A percentile compares a stretch with the other conserved stretches of the same genome.
Conservation (phyloP, 2,329 filamentous ascomycete genomes). For the Fusarium irregulare region DNA sequence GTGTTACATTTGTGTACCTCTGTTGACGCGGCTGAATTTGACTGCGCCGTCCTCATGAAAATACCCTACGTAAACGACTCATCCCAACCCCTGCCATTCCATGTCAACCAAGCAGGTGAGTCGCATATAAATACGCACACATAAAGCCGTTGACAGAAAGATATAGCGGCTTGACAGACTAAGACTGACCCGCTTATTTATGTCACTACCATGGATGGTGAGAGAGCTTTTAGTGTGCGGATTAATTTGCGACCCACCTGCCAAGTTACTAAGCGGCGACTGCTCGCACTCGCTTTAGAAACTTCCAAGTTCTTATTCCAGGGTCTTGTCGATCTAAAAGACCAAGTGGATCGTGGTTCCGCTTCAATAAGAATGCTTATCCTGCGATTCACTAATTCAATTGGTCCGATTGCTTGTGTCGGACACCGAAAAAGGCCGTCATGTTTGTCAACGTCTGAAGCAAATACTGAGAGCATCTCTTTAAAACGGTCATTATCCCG, state of each 20-base stretch:
- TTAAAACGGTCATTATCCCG: background rate
- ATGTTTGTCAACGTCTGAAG: background rate
- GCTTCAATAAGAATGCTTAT: constrained; percentile 1
- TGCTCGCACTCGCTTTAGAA: background rate
- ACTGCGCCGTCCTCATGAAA: background rate
- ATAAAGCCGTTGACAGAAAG: too few species aligned
- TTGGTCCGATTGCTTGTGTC: constrained; percentile 2
- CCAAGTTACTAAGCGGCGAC: constrained; percentile 14
- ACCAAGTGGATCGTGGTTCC: constrained; percentile 5
- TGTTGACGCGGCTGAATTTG: background rate
- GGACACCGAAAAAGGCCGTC: constrained; percentile 19
- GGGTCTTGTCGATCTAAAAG: background rate
- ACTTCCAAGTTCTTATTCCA: background rate
- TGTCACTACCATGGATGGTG: too few species aligned
- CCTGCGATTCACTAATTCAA: background rate
- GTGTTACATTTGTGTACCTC: background rate
- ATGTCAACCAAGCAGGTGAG: too few species aligned
- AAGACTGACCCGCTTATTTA: too few species aligned
- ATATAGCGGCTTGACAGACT: too few species aligned
- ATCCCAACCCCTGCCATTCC: background rate
- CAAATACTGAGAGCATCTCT: background rate
- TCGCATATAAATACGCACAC: too few species aligned
- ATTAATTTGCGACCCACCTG: too few species aligned
- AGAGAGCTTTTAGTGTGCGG: too few species aligned
- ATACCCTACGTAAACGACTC: background rate